phyloP scores from a whole-genome alignment of 768 basidiomycete genomes.

The Pseudohyphozyma bogoriensis region DNA sequence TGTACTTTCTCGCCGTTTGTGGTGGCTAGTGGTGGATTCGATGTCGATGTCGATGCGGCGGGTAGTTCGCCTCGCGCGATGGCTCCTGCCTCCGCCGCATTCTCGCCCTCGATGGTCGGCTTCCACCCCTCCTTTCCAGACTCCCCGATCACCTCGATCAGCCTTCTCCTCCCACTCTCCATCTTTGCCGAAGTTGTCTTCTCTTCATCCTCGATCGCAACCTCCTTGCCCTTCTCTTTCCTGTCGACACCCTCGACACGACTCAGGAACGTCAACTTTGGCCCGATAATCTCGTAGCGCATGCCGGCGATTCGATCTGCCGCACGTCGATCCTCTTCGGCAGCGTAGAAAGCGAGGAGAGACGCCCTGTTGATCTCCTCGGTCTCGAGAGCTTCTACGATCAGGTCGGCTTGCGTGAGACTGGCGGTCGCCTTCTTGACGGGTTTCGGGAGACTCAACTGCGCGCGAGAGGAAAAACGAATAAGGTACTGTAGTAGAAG shows the following conservation, averaged over 20 bases:
- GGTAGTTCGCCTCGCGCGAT: no score
- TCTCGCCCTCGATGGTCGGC: not conserved
- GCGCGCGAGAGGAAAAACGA: slow-evolving; percentile 22
- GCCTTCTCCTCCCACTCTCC: slow-evolving; percentile 13
- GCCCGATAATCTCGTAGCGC: slow-evolving; percentile 52
- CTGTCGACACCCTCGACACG: slow-evolving; percentile 8
- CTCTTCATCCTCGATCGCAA: slow-evolving; percentile 7
- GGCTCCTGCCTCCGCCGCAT: not conserved
- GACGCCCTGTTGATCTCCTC: slow-evolving; percentile 75
- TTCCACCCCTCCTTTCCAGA: not conserved
- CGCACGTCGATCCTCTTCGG: slow-evolving; percentile 73
- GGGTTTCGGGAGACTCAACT: slow-evolving; percentile 10
- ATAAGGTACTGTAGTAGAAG: not conserved
- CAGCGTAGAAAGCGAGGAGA: slow-evolving; percentile 63
- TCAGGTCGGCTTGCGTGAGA: slow-evolving; percentile 68
- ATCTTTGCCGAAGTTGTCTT: not conserved
- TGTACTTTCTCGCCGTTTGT: no score
- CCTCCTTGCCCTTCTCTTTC: slow-evolving; percentile 12
- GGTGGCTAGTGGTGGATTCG: no score
- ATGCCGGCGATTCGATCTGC: slow-evolving; percentile 43
- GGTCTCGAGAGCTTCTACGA: slow-evolving; percentile 69
- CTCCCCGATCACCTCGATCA: slow-evolving; percentile 11
- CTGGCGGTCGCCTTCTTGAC: slow-evolving; percentile 3
- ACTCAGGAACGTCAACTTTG: slow-evolving; percentile 42
- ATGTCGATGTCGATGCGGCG: not conserved